Conservation (phyloP, 805 yeast species). For the Candida chilensis region DNA sequence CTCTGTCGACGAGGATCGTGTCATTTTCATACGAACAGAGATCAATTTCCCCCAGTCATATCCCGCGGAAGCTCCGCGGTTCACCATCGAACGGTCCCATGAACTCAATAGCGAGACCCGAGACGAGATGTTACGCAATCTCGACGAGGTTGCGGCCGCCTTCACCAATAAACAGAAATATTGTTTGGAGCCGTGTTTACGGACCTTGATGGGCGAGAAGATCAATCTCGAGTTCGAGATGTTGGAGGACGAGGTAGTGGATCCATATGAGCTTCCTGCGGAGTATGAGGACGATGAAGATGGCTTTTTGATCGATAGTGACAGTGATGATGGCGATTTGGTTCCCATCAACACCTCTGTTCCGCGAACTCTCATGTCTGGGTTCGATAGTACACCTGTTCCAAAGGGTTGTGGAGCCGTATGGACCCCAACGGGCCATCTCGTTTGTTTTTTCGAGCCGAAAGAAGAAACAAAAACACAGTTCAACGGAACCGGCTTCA, state of each 20-base stretch:
- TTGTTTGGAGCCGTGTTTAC: constrained; percentile 72
- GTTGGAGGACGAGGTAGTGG: constrained; percentile 15
- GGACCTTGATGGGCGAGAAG: constrained; percentile 77
- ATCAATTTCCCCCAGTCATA: constrained; percentile 67
- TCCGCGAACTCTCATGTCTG: too few species aligned
- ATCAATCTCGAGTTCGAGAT: constrained; percentile 34
- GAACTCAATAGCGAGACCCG: constrained; percentile 45
- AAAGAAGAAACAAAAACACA: constrained; percentile 31
- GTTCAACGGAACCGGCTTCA: constrained; percentile 7
- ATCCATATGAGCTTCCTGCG: constrained; percentile 4
- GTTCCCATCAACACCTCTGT: too few species aligned
- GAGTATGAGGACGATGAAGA: constrained; percentile 13
- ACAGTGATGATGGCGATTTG: constrained; percentile 3
- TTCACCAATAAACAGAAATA: constrained; percentile 50
- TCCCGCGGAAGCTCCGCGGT: constrained; percentile 54
- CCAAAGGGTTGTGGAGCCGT: constrained; percentile 92
- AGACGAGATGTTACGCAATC: constrained; percentile 37
- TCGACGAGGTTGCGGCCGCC: constrained; percentile 46
- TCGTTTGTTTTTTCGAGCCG: constrained; percentile 76
- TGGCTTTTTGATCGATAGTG: constrained; percentile 8
- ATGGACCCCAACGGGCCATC: constrained; percentile 73
- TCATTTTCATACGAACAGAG: constrained; percentile 60
- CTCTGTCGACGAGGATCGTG: constrained; percentile 36
- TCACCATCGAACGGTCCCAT: constrained; percentile 72
- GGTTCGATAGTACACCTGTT: constrained; percentile 75